Conservation (phyloP, 768 basidiomycete species). For the Lentinula edodes region DNA sequence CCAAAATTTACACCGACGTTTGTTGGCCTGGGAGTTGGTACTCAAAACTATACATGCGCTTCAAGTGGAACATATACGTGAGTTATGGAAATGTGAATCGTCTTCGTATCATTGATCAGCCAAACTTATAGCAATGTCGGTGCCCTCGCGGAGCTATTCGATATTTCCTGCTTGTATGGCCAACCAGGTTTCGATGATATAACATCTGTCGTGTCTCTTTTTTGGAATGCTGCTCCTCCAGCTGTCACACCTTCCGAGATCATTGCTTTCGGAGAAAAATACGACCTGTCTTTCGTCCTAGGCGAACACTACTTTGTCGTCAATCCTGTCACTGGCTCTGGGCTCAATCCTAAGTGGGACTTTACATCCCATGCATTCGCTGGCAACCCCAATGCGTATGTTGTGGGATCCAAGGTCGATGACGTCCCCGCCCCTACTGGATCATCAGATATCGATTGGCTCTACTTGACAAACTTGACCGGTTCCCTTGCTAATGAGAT, state of each 20-base stretch:
- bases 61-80: slow-evolving; percentile 40
- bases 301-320: slow-evolving; percentile 56
- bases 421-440: slow-evolving; percentile 37
- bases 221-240: slow-evolving; percentile 15
- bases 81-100: slow-evolving; percentile 10
- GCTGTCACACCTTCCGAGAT: not conserved
- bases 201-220: slow-evolving; percentile 9
- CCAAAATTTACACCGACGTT: slow-evolving; percentile 30
- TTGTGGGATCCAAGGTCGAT: slow-evolving; percentile 37
- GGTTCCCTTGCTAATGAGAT: slow-evolving; percentile 46
- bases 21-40: slow-evolving; percentile 41
- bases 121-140: slow-evolving; percentile 33
- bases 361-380: slow-evolving; percentile 36
- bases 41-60: slow-evolving; percentile 52
- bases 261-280: slow-evolving; percentile 4
- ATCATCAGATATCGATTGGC: slow-evolving; percentile 47
- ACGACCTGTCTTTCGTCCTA: slow-evolving; percentile 11
- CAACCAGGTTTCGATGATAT: slow-evolving; percentile 20
- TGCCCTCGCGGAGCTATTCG: slow-evolving; percentile 49
- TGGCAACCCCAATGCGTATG: slow-evolving; percentile 40
- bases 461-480: slow-evolving; percentile 30
- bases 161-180: slow-evolving; percentile 43
- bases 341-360: slow-evolving; percentile 50
- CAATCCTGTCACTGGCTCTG: slow-evolving; percentile 35
- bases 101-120: not conserved